phyloP scores from a whole-genome alignment of 2,329 filamentous ascomycete genomes.

The Fusarium sp. region DNA sequence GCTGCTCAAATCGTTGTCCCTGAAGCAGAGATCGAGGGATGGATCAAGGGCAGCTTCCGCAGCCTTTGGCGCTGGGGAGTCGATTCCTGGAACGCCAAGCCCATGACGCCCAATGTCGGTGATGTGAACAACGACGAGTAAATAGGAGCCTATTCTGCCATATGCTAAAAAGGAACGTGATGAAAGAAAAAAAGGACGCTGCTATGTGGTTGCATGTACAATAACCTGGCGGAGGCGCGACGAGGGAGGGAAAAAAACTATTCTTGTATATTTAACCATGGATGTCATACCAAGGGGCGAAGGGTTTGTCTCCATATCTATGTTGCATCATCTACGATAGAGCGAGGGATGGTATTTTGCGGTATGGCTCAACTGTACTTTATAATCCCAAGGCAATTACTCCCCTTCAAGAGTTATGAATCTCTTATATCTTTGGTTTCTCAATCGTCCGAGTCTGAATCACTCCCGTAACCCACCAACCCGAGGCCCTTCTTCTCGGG shows the following conservation, averaged over 20 bases:
- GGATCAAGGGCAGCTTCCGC: slow-evolving; percentile 71
- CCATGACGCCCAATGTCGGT: slow-evolving; percentile 55
- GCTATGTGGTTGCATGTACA: slow-evolving; percentile 36
- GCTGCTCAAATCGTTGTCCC: slow-evolving; percentile 72
- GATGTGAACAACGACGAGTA: slow-evolving; percentile 52
- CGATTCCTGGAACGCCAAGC: slow-evolving; percentile 53
- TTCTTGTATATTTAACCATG: slow-evolving; percentile 36
- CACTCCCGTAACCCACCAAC: slow-evolving; percentile 64
- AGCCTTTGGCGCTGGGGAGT: slow-evolving; percentile 64
- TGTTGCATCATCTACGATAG: slow-evolving; percentile 34
- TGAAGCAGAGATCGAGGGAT: slow-evolving; percentile 77
- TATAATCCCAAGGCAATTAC: slow-evolving; percentile 31
- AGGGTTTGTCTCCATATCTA: slow-evolving; percentile 5
- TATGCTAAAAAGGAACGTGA: slow-evolving; percentile 1
- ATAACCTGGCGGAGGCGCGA: slow-evolving; percentile 27
- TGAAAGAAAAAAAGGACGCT: not conserved
- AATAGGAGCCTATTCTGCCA: not conserved
- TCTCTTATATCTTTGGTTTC: not conserved
- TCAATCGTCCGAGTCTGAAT: slow-evolving; percentile 60
- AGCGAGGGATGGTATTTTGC: slow-evolving; percentile 27
- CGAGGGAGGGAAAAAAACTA: slow-evolving; percentile 1
- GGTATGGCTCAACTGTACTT: slow-evolving; percentile 23
- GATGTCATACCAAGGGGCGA: slow-evolving; percentile 34
- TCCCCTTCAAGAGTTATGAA: slow-evolving; percentile 22
- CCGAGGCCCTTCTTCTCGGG: slow-evolving; percentile 48